These are phyloP conservation scores for Boletus vermiculosoides DNA, from an alignment of 768 basidiomycete species.

Conservation along the genomic window DNA sequence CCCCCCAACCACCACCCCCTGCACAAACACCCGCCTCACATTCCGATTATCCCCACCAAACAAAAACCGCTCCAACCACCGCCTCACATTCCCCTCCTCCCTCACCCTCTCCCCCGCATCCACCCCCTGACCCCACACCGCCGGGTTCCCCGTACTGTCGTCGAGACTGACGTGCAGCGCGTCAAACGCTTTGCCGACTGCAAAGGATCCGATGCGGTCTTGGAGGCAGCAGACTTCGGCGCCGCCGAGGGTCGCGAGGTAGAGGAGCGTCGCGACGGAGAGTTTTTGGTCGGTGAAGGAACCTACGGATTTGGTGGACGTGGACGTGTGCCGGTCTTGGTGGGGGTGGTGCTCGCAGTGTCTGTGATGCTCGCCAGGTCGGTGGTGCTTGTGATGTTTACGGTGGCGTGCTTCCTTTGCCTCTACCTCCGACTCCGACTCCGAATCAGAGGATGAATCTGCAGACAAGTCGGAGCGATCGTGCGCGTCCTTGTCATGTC, in stretches of 20 bases:
- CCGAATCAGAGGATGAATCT: background rate
- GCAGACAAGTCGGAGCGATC: background rate
- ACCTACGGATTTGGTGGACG: background rate
- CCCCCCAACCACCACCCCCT: slow-evolving; percentile 66
- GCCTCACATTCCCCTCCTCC: slow-evolving; percentile 40
- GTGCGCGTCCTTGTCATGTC: background rate
- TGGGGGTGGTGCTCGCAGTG: background rate
- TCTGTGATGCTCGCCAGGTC: background rate
- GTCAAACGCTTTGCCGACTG: slow-evolving; percentile 81
- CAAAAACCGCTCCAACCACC: slow-evolving; percentile 75
- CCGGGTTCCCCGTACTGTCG: slow-evolving; percentile 44
- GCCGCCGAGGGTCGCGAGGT: slow-evolving; percentile 89
- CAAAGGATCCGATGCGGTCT: slow-evolving; percentile 68
- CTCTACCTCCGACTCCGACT: background rate
- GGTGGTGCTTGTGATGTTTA: background rate
- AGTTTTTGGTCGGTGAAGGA: slow-evolving; percentile 61
- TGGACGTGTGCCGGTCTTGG: background rate
- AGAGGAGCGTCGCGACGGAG: slow-evolving; percentile 66
- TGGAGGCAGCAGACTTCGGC: slow-evolving; percentile 75
- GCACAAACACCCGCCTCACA: slow-evolving; percentile 76
- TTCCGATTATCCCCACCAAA: slow-evolving; percentile 87
- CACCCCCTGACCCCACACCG: slow-evolving; percentile 47
- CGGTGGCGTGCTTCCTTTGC: background rate
- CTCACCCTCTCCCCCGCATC: slow-evolving; percentile 11
- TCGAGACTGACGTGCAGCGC: slow-evolving; percentile 71